These are phyloP conservation scores for Teratosphaeria zuluensis DNA, from an alignment of 2,329 filamentous ascomycete species.

Conservation along the genomic window DNA sequence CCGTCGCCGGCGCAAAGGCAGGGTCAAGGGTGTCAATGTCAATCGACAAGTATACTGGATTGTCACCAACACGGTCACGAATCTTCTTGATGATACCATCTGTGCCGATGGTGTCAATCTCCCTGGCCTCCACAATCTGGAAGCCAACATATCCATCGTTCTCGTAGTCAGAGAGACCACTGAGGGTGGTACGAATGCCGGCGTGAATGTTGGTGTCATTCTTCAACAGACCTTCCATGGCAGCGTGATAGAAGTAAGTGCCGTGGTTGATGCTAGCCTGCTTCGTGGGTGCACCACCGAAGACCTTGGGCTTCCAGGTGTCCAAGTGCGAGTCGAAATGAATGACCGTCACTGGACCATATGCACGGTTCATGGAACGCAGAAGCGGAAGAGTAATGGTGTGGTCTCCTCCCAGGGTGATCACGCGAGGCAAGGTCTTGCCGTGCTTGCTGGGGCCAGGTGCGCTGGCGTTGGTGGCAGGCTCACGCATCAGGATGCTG, in stretches of 20 bases:
- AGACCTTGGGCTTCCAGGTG: conserved; percentile 73
- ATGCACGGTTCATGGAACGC: conserved; percentile 52
- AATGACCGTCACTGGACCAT: conserved; percentile 56
- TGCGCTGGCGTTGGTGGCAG: conserved; percentile 58
- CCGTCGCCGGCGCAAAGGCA: conserved; percentile 66
- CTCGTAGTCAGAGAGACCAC: conserved; percentile 69
- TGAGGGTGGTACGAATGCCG: conserved; percentile 74
- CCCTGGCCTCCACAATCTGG: conserved; percentile 66
- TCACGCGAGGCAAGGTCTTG: conserved; percentile 68
- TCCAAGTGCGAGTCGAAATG: conserved; percentile 55
- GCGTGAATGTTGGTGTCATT: conserved; percentile 85
- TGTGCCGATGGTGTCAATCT: conserved; percentile 59
- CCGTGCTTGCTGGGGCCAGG: conserved; percentile 60
- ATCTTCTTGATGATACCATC: conserved; percentile 70
- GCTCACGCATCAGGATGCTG: conserved; percentile 59
- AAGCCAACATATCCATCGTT: conserved; percentile 81
- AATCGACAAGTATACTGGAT: conserved; percentile 71
- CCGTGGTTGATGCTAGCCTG: conserved; percentile 72
- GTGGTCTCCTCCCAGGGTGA: conserved; percentile 58
- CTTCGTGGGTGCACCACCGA: conserved; percentile 69
- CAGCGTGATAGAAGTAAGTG: conserved; percentile 79
- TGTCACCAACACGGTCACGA: conserved; percentile 60
- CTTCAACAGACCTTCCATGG: conserved; percentile 64
- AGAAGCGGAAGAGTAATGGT: conserved; percentile 52
- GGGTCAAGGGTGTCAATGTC: conserved; percentile 87